A percentile compares a stretch with the other conserved stretches of the same genome.
phyloP scores from a whole-genome alignment of 768 basidiomycete genomes.

The Suillus fuscotomentosus region DNA sequence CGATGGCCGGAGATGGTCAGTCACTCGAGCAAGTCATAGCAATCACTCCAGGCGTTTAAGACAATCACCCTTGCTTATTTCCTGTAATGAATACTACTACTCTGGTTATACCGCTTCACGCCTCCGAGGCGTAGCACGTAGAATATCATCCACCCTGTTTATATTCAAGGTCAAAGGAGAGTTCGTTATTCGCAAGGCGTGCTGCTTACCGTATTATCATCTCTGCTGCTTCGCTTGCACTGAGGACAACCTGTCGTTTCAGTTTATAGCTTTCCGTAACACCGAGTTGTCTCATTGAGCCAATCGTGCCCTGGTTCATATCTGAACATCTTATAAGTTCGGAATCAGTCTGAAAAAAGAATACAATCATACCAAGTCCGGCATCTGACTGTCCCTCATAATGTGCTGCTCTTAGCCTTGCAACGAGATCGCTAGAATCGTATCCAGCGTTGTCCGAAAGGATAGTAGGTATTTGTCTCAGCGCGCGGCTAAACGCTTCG shows the following conservation, averaged over 20 bases:
- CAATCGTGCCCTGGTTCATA: neutral
- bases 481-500: constrained; percentile 85
- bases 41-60: neutral
- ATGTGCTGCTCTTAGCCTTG: constrained; percentile 88
- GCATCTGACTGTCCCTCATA: constrained; percentile 86
- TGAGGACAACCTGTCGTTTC: constrained; percentile 91
- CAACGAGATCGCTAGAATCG: constrained; percentile 94
- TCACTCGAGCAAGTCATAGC: neutral
- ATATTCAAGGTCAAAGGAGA: constrained; percentile 9
- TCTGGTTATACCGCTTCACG: constrained; percentile 68
- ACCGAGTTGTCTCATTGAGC: constrained; percentile 87
- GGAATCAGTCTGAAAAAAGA: neutral
- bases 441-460: constrained; percentile 97
- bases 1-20: too few species aligned
- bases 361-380: constrained; percentile 69
- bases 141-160: constrained; percentile 85
- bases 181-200: neutral
- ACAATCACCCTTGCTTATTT: neutral
- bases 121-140: constrained; percentile 82
- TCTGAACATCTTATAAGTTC: constrained; percentile 26
- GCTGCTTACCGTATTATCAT: constrained; percentile 88
- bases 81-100: neutral
- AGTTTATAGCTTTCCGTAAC: constrained; percentile 97
- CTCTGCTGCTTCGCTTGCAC: constrained; percentile 96
- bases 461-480: constrained; percentile 94